phyloP scores from a whole-genome alignment of 148 eudicot species.

The Simmondsia chinensis region DNA sequence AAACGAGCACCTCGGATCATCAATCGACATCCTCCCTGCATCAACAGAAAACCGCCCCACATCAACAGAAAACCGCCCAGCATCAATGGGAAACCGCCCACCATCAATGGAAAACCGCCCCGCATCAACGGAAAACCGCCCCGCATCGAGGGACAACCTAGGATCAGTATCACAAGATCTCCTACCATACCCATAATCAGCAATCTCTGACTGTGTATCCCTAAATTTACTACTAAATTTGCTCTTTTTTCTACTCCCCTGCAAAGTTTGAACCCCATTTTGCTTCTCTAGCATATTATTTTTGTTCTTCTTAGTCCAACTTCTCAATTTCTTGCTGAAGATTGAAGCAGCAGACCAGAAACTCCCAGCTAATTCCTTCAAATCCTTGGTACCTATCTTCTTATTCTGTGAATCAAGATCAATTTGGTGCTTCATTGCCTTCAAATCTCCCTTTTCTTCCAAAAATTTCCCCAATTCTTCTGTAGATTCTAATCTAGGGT shows the following conservation, averaged over 20 bases:
- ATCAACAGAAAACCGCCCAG: slow-evolving; percentile 8
- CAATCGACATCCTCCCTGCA: slow-evolving; percentile 55
- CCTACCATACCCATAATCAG: slow-evolving; percentile 91
- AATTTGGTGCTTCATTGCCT: slow-evolving; percentile 75
- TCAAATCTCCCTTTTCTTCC: slow-evolving; percentile 27
- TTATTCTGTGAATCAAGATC: slow-evolving; percentile 61
- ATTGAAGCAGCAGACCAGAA: slow-evolving; percentile 91
- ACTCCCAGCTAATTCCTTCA: slow-evolving; percentile 41
- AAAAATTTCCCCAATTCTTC: too few species aligned
- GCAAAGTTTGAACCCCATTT: slow-evolving; percentile 11
- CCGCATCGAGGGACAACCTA: slow-evolving; percentile 59
- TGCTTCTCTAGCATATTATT: slow-evolving; percentile 30
- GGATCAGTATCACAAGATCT: slow-evolving; percentile 92
- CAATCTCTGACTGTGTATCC: slow-evolving; percentile 87
- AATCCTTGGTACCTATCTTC: slow-evolving; percentile 39
- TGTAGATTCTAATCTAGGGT: slow-evolving; percentile 12
- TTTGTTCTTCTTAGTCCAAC: slow-evolving; percentile 50
- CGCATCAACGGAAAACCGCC: background rate
- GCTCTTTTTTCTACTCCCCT: slow-evolving; percentile 31
- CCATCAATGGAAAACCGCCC: background rate
- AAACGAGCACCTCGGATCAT: slow-evolving; percentile 68
- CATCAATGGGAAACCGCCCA: slow-evolving; percentile 45
- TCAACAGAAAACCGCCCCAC: slow-evolving; percentile 20
- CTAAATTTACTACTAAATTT: slow-evolving; percentile 40
- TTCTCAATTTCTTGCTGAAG: slow-evolving; percentile 69